These are phyloP conservation scores for Tetrastigma voinierianum DNA, from an alignment of 164 flowering plant genomes.

Conservation along the genomic window DNA sequence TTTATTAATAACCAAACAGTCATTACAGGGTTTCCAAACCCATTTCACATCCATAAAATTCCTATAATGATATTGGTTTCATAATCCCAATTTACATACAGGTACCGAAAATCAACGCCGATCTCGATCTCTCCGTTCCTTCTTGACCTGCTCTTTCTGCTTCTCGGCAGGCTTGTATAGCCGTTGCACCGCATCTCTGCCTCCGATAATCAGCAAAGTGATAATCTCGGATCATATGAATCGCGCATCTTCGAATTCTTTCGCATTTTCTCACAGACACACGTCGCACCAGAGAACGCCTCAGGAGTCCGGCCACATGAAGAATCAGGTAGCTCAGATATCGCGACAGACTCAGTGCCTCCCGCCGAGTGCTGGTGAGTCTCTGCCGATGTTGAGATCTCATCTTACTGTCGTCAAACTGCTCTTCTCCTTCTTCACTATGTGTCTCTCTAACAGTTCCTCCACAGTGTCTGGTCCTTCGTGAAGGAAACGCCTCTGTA, in stretches of 20 bases:
- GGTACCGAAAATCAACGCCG: constrained; percentile 14
- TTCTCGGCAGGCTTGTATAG: constrained; percentile 71
- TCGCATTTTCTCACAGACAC: constrained; percentile 69
- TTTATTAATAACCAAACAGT: background rate
- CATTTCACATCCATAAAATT: too few species aligned
- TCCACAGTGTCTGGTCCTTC: constrained; percentile 88
- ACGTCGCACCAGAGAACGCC: constrained; percentile 59
- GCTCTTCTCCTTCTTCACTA: constrained; percentile 44
- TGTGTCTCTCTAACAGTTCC: constrained; percentile 55
- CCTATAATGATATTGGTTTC: too few species aligned
- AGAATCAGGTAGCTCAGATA: constrained; percentile 79
- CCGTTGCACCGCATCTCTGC: constrained; percentile 68
- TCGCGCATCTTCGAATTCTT: constrained; percentile 71
- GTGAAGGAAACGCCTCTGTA: too few species aligned
- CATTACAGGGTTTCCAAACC: background rate
- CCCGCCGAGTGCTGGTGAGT: constrained; percentile 65
- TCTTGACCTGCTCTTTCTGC: constrained; percentile 61
- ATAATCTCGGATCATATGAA: constrained; percentile 70
- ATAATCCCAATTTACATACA: background rate
- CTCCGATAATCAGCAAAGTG: constrained; percentile 66
- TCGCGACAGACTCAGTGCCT: constrained; percentile 67
- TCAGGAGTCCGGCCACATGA: constrained; percentile 62
- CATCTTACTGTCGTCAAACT: constrained; percentile 47
- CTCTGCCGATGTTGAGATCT: constrained; percentile 45
- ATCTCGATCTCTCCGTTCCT: constrained; percentile 36